Conservation (phyloP, 352 stramenopile genomes). For the Blastocystis sp. region DNA sequence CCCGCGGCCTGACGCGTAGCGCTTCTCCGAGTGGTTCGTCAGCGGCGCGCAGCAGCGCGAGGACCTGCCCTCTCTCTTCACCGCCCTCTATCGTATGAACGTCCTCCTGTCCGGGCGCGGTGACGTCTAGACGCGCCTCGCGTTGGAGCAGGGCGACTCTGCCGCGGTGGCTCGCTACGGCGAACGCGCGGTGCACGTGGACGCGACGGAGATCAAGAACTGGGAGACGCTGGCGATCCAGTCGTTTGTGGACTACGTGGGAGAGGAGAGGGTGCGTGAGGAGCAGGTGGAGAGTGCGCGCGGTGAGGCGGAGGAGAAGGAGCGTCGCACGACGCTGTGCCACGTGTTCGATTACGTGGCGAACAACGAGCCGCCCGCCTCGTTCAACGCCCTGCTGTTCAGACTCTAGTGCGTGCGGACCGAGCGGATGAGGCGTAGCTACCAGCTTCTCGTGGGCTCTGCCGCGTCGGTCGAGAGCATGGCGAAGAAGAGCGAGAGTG, state of each 20-base stretch:
- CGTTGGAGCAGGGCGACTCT: not conserved
- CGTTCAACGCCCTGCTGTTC: slow-evolving; percentile 32
- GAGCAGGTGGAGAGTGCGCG: not conserved
- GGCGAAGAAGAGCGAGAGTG: not conserved
- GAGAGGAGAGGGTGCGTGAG: not conserved
- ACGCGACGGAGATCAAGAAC: slow-evolving; percentile 7
- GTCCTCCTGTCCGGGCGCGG: no score
- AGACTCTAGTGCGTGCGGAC: not conserved
- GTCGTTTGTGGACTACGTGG: slow-evolving; percentile 16
- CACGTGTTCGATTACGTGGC: slow-evolving; percentile 18
- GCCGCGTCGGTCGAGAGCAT: not conserved
- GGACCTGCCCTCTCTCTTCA: not conserved
- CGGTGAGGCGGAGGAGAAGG: not conserved
- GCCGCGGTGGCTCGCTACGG: not conserved
- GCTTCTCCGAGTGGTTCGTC: not conserved
- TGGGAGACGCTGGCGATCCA: slow-evolving; percentile 48
- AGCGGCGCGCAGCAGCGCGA: not conserved
- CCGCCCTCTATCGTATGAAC: no score
- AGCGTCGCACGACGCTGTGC: not conserved
- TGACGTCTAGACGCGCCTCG: not conserved
- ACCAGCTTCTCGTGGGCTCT: slow-evolving; percentile 24
- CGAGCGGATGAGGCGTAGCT: not conserved
- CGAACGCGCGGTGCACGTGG: not conserved
- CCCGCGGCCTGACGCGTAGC: not conserved
- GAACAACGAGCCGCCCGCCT: not conserved